phyloP scores from a whole-genome alignment of 2,329 filamentous ascomycete species.

The Lachnellula subtilissima region DNA sequence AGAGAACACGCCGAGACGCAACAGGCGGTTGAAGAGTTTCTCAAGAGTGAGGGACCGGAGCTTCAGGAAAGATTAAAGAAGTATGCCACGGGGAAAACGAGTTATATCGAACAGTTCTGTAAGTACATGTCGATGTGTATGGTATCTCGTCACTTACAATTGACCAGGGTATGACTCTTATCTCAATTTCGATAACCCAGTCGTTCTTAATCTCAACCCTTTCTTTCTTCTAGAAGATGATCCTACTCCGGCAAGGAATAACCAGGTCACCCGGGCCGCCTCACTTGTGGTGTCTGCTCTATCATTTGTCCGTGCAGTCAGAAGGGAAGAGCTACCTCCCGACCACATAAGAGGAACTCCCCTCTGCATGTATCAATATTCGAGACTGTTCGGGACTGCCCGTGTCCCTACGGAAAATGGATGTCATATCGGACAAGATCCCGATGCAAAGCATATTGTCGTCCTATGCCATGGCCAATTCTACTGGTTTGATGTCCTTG shows the following conservation, averaged over 20 bases:
- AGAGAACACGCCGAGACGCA: conserved; percentile 81
- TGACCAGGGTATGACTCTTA: conserved; percentile 92
- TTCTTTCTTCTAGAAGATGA: conserved; percentile 98
- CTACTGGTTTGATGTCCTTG: conserved; percentile 98
- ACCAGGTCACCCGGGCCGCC: conserved; percentile 90
- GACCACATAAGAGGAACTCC: conserved; percentile 80
- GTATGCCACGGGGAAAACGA: conserved; percentile 86
- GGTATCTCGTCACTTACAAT: background rate
- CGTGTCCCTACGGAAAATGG: conserved; percentile 90
- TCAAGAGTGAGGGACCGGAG: conserved; percentile 73
- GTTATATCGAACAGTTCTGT: conserved; percentile 99
- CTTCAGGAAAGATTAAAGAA: conserved; percentile 85
- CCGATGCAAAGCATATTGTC: conserved; percentile 86
- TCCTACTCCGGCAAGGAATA: conserved; percentile 90
- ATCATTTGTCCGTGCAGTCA: conserved; percentile 87
- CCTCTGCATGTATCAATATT: conserved; percentile 98
- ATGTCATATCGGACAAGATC: conserved; percentile 93
- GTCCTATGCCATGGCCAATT: conserved; percentile 93
- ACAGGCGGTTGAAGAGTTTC: conserved; percentile 75
- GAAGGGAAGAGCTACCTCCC: conserved; percentile 86
- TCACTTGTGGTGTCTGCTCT: conserved; percentile 87
- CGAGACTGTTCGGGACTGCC: conserved; percentile 88
- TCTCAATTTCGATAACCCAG: conserved; percentile 94
- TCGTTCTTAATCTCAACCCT: conserved; percentile 94
- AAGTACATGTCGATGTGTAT: conserved; percentile 36